Conservation (phyloP, 2,329 filamentous ascomycete genomes). For the Penicillium polonicum region DNA sequence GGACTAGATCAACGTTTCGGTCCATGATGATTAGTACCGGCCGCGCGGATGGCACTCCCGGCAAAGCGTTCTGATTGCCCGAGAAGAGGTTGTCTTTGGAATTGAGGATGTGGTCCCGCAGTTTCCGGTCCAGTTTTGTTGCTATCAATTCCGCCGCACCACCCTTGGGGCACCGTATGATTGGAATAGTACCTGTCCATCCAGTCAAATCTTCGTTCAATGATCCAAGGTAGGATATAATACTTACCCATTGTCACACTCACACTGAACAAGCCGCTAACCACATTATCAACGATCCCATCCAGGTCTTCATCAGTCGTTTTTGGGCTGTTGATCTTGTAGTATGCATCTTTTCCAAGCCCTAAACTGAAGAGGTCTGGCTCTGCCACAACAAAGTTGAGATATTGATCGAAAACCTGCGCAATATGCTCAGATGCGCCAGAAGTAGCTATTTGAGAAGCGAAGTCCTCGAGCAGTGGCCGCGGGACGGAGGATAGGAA, state of each 20-base stretch:
- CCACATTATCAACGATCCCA: constrained; percentile 81
- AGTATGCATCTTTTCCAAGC: constrained; percentile 90
- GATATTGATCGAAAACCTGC: constrained; percentile 92
- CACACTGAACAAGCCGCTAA: constrained; percentile 95
- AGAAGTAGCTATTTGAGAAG: constrained; percentile 77
- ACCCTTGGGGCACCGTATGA: constrained; percentile 90
- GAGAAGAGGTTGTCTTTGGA: constrained; percentile 98
- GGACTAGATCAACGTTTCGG: constrained; percentile 90
- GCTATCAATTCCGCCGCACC: constrained; percentile 93
- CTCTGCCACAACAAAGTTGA: constrained; percentile 96
- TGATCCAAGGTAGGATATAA: background rate
- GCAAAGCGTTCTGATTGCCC: constrained; percentile 57
- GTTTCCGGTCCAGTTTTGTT: constrained; percentile 88
- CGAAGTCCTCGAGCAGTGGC: constrained; percentile 90
- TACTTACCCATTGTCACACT: constrained; percentile 89
- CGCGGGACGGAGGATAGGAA: constrained; percentile 92
- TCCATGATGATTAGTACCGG: constrained; percentile 93
- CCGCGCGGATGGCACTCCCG: constrained; percentile 67
- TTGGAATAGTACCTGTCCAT: constrained; percentile 75
- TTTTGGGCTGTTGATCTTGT: constrained; percentile 90
- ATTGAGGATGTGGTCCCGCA: constrained; percentile 94
- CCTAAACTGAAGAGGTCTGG: constrained; percentile 93
- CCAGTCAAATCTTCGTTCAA: constrained; percentile 8
- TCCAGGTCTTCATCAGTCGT: constrained; percentile 90
- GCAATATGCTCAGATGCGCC: constrained; percentile 86